These are phyloP conservation scores for Codiaeum variegatum DNA, from an alignment of 441 rosid species.

Conservation along the genomic window DNA sequence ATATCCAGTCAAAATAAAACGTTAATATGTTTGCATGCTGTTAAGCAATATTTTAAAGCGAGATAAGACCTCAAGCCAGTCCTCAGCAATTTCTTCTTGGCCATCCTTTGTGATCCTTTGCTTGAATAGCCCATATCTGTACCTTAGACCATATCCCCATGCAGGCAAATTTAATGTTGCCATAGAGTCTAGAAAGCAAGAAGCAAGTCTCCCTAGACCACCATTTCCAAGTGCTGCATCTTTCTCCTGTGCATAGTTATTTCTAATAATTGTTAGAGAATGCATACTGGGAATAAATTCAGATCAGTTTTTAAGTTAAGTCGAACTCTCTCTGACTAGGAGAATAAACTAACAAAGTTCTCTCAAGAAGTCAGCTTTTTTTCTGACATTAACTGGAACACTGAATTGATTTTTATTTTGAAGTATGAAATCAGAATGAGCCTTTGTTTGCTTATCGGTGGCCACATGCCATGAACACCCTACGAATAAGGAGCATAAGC, in stretches of 20 bases:
- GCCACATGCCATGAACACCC: not conserved
- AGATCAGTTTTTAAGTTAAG: slow-evolving; percentile 2
- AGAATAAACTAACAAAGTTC: slow-evolving; percentile 3
- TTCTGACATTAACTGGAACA: not conserved
- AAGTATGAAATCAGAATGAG: slow-evolving; percentile 4
- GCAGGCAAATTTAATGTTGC: slow-evolving; percentile 96
- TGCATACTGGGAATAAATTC: slow-evolving; percentile 6
- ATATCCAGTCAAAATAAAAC: slow-evolving; percentile 28
- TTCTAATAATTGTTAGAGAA: slow-evolving; percentile 13
- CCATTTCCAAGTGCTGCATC: slow-evolving; percentile 99
- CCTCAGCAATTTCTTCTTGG: slow-evolving; percentile 94
- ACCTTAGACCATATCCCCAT: slow-evolving; percentile 98
- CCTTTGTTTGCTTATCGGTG: not conserved
- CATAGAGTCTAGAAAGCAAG: slow-evolving; percentile 97
- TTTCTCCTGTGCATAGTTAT: slow-evolving; percentile 62
- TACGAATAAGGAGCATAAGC: not conserved
- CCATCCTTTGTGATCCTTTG: slow-evolving; percentile 82
- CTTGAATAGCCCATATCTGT: slow-evolving; percentile 88
- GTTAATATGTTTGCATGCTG: slow-evolving; percentile 23
- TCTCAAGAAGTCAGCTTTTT: not conserved
- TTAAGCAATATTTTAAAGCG: slow-evolving; percentile 10
- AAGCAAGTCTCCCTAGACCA: slow-evolving; percentile 96
- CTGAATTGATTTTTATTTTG: not conserved
- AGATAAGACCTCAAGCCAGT: slow-evolving; percentile 90
- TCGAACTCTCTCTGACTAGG: not conserved